Conservation (phyloP, 2,329 filamentous ascomycete genomes). For the Sclerotiophoma versabilis region DNA sequence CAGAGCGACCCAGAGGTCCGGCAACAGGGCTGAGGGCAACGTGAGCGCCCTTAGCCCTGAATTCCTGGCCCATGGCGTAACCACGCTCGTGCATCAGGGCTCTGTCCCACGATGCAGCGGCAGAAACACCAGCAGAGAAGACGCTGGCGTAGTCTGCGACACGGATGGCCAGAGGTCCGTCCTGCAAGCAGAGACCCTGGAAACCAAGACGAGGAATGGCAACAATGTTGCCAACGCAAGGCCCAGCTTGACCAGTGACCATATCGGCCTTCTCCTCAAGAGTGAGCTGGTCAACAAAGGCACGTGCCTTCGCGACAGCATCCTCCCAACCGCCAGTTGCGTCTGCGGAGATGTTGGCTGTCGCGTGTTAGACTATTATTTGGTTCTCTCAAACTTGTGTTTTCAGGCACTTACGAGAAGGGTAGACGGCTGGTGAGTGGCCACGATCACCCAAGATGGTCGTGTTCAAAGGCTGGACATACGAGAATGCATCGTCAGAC, state of each 20-base stretch:
- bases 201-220: slow-evolving; percentile 49
- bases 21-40: slow-evolving; percentile 59
- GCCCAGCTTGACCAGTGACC: slow-evolving; percentile 50
- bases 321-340: slow-evolving; percentile 43
- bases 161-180: slow-evolving; percentile 48
- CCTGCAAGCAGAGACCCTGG: slow-evolving; percentile 51
- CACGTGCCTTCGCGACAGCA: slow-evolving; percentile 42
- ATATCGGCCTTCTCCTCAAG: slow-evolving; percentile 45
- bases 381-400: not conserved
- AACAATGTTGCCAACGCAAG: slow-evolving; percentile 63
- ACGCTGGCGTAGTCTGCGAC: slow-evolving; percentile 47
- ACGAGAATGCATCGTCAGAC: slow-evolving; percentile 34
- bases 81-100: slow-evolving; percentile 48
- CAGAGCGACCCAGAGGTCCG: slow-evolving; percentile 53
- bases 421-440: slow-evolving; percentile 38
- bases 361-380: slow-evolving; percentile 51
- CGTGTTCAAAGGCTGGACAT: slow-evolving; percentile 40
- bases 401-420: slow-evolving; percentile 33
- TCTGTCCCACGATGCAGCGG: slow-evolving; percentile 49
- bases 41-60: slow-evolving; percentile 49
- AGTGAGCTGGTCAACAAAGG: slow-evolving; percentile 40
- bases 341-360: slow-evolving; percentile 38
- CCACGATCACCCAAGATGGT: slow-evolving; percentile 40
- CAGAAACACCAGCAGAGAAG: slow-evolving; percentile 51
- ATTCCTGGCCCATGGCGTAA: slow-evolving; percentile 47